Evolutionary conservation across 257 asterid genomes (phyloP).

Genomic region (Solanum peruvianum): DNA sequence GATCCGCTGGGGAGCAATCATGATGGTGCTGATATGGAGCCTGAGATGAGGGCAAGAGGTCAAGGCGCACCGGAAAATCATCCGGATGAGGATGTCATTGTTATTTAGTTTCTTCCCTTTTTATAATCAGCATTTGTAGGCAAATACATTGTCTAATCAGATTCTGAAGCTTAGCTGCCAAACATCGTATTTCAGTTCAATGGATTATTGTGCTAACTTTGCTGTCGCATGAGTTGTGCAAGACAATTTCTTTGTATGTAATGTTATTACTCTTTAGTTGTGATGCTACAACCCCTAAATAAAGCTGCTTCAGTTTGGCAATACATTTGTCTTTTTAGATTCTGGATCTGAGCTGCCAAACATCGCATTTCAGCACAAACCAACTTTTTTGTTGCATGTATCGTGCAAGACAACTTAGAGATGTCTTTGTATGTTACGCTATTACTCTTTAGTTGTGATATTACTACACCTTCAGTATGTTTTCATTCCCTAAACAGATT

Average conservation of each 20-base stretch:
- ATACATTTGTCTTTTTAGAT: not conserved
- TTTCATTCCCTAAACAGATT: not conserved
- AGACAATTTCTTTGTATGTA: too few relatives aligned
- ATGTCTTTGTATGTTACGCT: not conserved
- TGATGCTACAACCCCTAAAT: too few relatives aligned
- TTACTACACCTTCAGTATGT: not conserved
- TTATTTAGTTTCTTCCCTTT: constrained; percentile 2
- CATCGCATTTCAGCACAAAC: not conserved
- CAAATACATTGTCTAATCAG: too few relatives aligned
- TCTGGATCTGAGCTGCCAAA: not conserved
- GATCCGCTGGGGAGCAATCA: not conserved
- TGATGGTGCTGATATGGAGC: constrained; percentile 12
- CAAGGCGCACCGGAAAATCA: constrained; percentile 7
- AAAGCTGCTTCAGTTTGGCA: too few relatives aligned
- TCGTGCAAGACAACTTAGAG: not conserved
- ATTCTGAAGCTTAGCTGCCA: too few relatives aligned
- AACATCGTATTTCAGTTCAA: too few relatives aligned
- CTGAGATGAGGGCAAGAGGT: constrained; percentile 21
- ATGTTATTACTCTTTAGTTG: too few relatives aligned
- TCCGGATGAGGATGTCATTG: constrained; percentile 20
- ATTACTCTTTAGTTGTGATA: not conserved
- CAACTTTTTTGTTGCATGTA: not conserved
- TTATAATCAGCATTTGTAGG: not conserved
- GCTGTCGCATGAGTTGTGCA: too few relatives aligned
- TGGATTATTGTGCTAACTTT: too few relatives aligned